phyloP scores from a whole-genome alignment of 805 yeast species.

The Candida arabinofermentans region DNA sequence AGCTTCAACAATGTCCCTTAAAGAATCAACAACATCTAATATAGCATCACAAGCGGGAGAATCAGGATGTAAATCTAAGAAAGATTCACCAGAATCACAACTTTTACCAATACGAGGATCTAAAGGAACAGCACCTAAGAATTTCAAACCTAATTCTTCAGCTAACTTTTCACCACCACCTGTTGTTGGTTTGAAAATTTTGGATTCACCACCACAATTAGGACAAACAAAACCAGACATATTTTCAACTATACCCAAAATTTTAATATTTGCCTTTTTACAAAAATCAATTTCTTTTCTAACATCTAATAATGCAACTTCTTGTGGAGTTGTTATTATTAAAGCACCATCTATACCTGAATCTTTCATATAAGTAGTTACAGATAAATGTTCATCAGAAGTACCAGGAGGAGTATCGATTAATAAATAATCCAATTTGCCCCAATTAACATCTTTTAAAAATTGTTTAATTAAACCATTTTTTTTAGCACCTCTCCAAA shows the following conservation, averaged over 20 bases:
- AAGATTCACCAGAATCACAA: conserved; percentile 84
- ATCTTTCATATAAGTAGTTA: conserved; percentile 81
- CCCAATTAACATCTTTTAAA: conserved; percentile 95
- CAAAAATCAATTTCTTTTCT: conserved; percentile 96
- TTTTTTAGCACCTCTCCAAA: conserved; percentile 98
- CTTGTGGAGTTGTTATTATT: conserved; percentile 96
- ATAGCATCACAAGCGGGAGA: conserved; percentile 91
- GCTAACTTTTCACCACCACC: conserved; percentile 93
- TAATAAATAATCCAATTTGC: conserved; percentile 75
- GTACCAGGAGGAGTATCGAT: conserved; percentile 99
- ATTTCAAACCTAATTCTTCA: conserved; percentile 70
- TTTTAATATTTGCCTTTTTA: conserved; percentile 78
- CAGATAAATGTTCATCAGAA: conserved; percentile 92
- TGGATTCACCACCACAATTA: conserved; percentile 82
- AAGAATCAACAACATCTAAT: conserved; percentile 71
- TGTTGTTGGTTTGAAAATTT: conserved; percentile 90
- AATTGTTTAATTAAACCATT: conserved; percentile 91
- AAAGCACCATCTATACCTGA: conserved; percentile 94
- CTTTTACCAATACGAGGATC: conserved; percentile 92
- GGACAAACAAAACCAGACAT: conserved; percentile 99
- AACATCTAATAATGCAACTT: conserved; percentile 91
- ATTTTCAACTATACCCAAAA: conserved; percentile 90
- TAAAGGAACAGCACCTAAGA: conserved; percentile 88
- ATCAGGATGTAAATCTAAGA: conserved; percentile 79
- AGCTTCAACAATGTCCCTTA: conserved; percentile 42